Conservation (phyloP, 73 alveolate genomes). For the Durusdinium trenchii region DNA sequence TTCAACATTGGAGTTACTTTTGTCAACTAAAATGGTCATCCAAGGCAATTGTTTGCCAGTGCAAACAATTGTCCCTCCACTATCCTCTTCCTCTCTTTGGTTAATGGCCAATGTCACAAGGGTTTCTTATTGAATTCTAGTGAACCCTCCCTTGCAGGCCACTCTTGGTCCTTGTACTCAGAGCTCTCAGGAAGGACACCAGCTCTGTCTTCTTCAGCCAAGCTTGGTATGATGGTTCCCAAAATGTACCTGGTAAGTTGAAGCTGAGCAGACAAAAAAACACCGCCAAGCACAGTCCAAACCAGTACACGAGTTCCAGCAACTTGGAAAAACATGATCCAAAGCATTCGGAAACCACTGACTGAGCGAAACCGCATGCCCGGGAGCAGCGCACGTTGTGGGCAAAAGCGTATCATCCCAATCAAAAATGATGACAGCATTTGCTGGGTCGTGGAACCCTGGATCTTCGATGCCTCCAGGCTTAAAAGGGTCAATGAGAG, state of each 20-base stretch:
- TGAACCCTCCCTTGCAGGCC: neutral
- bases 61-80: too few relatives aligned
- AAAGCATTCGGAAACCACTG: neutral
- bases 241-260: conserved; percentile 62
- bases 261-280: neutral
- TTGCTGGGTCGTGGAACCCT: conserved; percentile 77
- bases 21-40: too few relatives aligned
- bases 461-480: conserved; percentile 86
- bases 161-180: conserved; percentile 19
- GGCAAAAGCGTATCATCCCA: conserved; percentile 91
- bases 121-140: too few relatives aligned
- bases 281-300: neutral
- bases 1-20: too few relatives aligned
- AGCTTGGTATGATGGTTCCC: conserved; percentile 66
- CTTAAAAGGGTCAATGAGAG: neutral
- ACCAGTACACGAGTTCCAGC: neutral
- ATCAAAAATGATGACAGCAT: conserved; percentile 87
- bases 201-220: conserved; percentile 73
- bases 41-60: too few relatives aligned
- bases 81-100: too few relatives aligned
- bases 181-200: conserved; percentile 83
- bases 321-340: neutral
- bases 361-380: neutral
- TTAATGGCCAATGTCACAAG: too few relatives aligned
- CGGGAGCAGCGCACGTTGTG: conserved; percentile 51